Percentiles rank a stretch among this genome's conserved stretches.
Evolutionary conservation across 2,329 filamentous ascomycete genomes (phyloP).

Genomic region (Rhinocladiella mackenziei): DNA sequence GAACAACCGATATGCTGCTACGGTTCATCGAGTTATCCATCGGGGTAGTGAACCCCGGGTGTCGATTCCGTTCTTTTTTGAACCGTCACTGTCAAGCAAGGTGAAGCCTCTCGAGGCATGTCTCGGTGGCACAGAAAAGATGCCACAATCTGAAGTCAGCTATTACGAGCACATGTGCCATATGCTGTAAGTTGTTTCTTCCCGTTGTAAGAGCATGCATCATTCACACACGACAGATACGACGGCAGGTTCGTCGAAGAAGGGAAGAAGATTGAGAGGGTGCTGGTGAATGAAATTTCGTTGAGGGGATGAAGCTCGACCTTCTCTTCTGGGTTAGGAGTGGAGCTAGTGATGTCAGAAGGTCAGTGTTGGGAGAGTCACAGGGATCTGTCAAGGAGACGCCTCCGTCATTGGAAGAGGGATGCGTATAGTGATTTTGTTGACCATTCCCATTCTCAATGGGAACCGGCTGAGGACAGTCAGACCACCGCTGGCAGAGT

Average conservation of each 20-base stretch:
- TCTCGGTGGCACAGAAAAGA: not conserved
- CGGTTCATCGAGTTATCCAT: constrained; percentile 12
- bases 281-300: constrained; percentile 10
- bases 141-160: not conserved
- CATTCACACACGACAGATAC: constrained; percentile 5
- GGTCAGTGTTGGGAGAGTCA: too few relatives aligned
- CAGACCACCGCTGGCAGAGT: too few relatives aligned
- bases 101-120: constrained; percentile 6
- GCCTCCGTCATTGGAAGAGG: too few relatives aligned
- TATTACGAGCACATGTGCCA: constrained; percentile 14
- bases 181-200: constrained; percentile 8
- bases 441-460: too few relatives aligned
- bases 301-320: constrained; percentile 6
- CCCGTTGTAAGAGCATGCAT: not conserved
- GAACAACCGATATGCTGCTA: constrained; percentile 10
- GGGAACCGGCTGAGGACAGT: too few relatives aligned
- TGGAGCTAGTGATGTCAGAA: too few relatives aligned
- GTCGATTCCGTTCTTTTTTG: constrained; percentile 14
- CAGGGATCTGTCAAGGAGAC: too few relatives aligned
- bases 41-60: not conserved
- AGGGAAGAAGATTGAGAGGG: constrained; percentile 4
- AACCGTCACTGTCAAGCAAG: constrained; percentile 4
- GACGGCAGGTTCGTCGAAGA: constrained; percentile 11
- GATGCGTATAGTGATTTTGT: too few relatives aligned
- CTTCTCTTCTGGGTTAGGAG: too few relatives aligned